phyloP scores from a whole-genome alignment of 1,284 basidiomycete species.

The Trichosporon inkin region DNA sequence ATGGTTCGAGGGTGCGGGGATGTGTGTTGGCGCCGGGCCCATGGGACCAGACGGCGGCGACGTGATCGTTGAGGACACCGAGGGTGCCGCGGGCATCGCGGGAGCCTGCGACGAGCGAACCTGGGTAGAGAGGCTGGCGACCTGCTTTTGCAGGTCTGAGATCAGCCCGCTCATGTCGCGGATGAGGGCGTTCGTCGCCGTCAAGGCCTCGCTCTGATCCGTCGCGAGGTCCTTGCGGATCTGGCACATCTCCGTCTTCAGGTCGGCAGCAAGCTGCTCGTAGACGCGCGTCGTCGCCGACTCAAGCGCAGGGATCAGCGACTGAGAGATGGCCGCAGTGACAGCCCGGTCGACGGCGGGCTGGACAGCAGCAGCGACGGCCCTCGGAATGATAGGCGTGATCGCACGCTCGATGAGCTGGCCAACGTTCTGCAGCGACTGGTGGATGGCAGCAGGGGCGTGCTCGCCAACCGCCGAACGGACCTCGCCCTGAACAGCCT shows the following conservation, averaged over 20 bases:
- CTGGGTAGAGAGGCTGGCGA: conserved; percentile 29
- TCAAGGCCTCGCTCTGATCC: conserved; percentile 23
- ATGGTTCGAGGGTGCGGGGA: neutral
- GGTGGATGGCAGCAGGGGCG: conserved; percentile 25
- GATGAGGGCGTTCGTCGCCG: conserved; percentile 21
- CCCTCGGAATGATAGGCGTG: conserved; percentile 26
- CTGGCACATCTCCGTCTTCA: conserved; percentile 43
- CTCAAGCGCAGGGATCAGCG: conserved; percentile 32
- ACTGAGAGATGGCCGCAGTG: conserved; percentile 25
- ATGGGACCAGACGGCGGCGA: neutral
- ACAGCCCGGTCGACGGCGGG: conserved; percentile 33
- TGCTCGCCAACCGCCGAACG: conserved; percentile 20
- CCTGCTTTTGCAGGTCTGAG: conserved; percentile 31
- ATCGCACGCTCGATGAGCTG: conserved; percentile 32
- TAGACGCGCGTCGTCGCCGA: conserved; percentile 23
- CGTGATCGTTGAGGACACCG: conserved; percentile 8
- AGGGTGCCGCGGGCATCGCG: neutral
- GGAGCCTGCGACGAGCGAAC: conserved; percentile 13
- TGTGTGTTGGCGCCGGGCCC: neutral
- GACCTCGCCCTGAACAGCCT: conserved; percentile 29
- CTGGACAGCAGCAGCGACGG: conserved; percentile 27
- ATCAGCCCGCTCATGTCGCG: conserved; percentile 25
- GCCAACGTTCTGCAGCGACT: conserved; percentile 26
- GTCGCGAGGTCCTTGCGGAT: conserved; percentile 26
- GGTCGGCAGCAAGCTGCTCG: conserved; percentile 33